Base-by-base conservation (phyloP, 352 stramenopile species). In the Phytophthora brassicae region DNA sequence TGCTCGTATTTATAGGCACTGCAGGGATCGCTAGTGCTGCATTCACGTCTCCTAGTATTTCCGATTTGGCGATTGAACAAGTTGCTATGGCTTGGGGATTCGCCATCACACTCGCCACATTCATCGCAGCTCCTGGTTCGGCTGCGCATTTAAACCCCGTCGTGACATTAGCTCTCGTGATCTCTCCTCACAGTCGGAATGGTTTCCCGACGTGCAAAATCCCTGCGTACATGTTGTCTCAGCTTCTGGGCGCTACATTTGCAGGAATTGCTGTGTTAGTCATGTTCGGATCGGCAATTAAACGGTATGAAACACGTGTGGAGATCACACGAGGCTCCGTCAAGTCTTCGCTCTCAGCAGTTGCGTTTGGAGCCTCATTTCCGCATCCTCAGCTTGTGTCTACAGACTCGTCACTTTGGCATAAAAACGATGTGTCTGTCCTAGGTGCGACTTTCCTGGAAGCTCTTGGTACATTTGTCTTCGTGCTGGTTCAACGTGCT, bases 71-170 rank as follows among this genome's bases (percentile, higher is more conserved):
- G 19, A 56, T 62, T 39, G 23, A 67, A 26, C 49, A 66, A 17
- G 56, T 74, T 16, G 55, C 72, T 16, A 20, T 67, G 20, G 58
- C 44, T 14, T 81, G 72, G 72, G 72, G 72, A 0, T 54, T 90
- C 49, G 73, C 68, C 26, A 72, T 84, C 14, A 69, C 70, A 9
- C 58, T 90, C 13, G 72, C 78, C 8, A 90, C 85, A 23, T 70
- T 74, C 33, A 67, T 81, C 11, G 72, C 75, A 13, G 72, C 70
- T 8, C 60, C 59, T 12, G 74, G 84, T 22, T 88, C 77, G 3
- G 81, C 81, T 19, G 81, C 79, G 2, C 84, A 92, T 58, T 66
- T 90, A 35, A 92, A 92, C 62, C 84, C 84, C 22, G 80, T 79
- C 0, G 68, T 90, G 20, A 84, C 74, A 13, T n/a, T 88, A 31